These are phyloP conservation scores for Aspergillus nidulans DNA, from an alignment of 495 filamentous ascomycete species.

Conservation along the genomic window DNA sequence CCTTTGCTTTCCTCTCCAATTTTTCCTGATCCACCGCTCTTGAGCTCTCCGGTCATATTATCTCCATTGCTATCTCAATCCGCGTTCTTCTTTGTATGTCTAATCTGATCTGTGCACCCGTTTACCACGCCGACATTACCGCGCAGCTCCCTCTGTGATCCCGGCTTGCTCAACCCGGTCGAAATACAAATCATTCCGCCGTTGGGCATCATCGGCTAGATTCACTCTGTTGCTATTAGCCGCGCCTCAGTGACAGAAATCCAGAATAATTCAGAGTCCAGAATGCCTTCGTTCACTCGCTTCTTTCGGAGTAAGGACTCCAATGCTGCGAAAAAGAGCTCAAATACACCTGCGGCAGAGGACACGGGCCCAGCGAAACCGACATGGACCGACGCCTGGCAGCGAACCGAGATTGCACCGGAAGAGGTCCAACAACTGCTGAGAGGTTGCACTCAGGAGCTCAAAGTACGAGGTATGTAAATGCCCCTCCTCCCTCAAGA, in stretches of 20 bases:
- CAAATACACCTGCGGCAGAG: slow-evolving; percentile 47
- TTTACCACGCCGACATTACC: neutral
- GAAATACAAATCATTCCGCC: neutral
- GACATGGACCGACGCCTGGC: slow-evolving; percentile 86
- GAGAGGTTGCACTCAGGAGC: slow-evolving; percentile 76
- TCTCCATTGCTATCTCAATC: slow-evolving; percentile 10
- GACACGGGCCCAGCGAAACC: slow-evolving; percentile 58
- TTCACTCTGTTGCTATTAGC: slow-evolving; percentile 5
- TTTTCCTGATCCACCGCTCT: slow-evolving; percentile 7
- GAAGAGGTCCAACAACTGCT: slow-evolving; percentile 89
- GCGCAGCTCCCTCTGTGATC: neutral
- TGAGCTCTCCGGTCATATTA: slow-evolving; percentile 1
- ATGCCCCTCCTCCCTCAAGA: neutral
- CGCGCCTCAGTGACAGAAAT: slow-evolving; percentile 17
- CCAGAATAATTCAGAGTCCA: slow-evolving; percentile 14
- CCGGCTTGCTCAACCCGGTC: neutral
- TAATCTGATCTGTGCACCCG: neutral
- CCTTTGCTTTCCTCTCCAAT: slow-evolving; percentile 18
- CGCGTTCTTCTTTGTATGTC: slow-evolving; percentile 2
- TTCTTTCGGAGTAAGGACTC: slow-evolving; percentile 68
- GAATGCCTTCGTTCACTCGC: slow-evolving; percentile 65
- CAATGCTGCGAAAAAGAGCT: slow-evolving; percentile 52
- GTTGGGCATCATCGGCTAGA: slow-evolving; percentile 8
- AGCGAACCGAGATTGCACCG: slow-evolving; percentile 76
- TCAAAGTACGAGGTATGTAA: slow-evolving; percentile 86